Evolutionary conservation across 345 rosid species (phyloP), one percentile per base, ranked within the genome.

Genomic region (Bruguiera parviflora): DNA sequence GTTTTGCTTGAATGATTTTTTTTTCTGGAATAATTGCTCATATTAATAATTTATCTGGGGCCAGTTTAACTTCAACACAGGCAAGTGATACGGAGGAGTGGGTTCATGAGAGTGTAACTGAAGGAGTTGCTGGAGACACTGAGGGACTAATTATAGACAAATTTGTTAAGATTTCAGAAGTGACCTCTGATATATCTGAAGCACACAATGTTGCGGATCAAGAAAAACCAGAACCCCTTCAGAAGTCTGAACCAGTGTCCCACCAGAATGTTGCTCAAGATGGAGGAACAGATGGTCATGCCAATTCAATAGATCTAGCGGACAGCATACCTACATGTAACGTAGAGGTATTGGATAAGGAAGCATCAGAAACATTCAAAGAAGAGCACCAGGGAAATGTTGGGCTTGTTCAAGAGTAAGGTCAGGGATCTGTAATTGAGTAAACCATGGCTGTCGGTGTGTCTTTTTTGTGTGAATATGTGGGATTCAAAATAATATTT

Each of bases 101-200:
- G 28, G 16, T 56, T 24, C 31, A 1, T 80, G 79, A 82, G 69
- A 71, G 75, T 68, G 53, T 79, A 69, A 75, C 56, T 79, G 70
- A 61, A 11, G 56, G 63, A 65, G 67, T 53, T 70, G 74, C 75
- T 76, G 80, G 75, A 74, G 80, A 76, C 70, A 71, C 81, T 13
- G 66, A 58, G 66, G 60, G 64, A 6, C 28, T 82, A 64, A 57
- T 79, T 66, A 75, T 79, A 57, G 87, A 84, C 73, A 76, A 81
- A 73, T 71, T 84, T 10, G 76, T 78, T 20, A 75, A 82, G 68
- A 53, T 85, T 74, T 79, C 90, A 8, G 79, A 76, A 74, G 91
- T 78, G 65, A 74, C 83, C 49, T 57, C 53, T 61, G 82, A 78
- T 73, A 78, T 75, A 66, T 71, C 81, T 58, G 75, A 66, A 21